Percentiles rank a stretch among this genome's conserved stretches.
phyloP scores from a whole-genome alignment of 176 grass and related monocot species.

The Paspalum vaginatum region DNA sequence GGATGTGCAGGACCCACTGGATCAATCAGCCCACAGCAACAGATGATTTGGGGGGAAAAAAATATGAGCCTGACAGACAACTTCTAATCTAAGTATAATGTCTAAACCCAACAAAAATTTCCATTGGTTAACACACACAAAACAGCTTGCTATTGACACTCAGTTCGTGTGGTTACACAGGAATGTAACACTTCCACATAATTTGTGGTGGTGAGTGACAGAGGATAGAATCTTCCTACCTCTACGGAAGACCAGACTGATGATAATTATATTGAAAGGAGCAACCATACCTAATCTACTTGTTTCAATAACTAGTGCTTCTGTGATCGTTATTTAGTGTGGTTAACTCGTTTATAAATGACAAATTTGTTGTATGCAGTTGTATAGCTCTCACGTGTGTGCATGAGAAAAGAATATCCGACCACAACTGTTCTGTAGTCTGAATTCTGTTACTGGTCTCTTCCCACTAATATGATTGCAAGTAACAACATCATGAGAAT shows the following conservation, averaged over 20 bases:
- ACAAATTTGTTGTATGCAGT: not conserved
- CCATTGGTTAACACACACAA: not conserved
- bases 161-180: not conserved
- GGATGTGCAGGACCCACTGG: conserved; percentile 60
- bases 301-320: not conserved
- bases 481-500: not conserved
- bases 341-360: not conserved
- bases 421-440: not conserved
- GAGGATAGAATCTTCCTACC: not conserved
- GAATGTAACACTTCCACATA: not conserved
- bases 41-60: too few relatives aligned
- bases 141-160: conserved; percentile 13
- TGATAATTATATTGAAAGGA: not conserved
- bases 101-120: not conserved
- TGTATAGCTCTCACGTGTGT: not conserved
- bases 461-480: not conserved
- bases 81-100: conserved; percentile 19
- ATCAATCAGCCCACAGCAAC: conserved; percentile 62
- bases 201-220: not conserved
- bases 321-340: not conserved
- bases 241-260: not conserved
- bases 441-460: not conserved
- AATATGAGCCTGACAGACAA: not conserved
- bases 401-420: not conserved
- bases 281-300: not conserved